These are phyloP conservation scores for Russula emetica DNA, from an alignment of 768 basidiomycete species.

Conservation along the genomic window DNA sequence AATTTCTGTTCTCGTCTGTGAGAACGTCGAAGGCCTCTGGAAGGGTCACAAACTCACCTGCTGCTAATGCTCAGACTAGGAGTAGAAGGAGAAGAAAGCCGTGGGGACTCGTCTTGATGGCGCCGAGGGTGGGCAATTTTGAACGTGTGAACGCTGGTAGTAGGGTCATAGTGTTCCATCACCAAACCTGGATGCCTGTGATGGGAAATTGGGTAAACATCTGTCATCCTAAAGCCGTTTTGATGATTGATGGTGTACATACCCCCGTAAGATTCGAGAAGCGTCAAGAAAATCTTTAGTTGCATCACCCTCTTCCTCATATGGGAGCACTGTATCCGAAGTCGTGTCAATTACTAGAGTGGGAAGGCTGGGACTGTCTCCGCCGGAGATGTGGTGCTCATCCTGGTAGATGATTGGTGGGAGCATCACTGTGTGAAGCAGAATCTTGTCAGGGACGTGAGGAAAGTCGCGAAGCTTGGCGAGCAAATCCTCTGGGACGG, in stretches of 20 bases:
- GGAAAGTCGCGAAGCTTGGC: slow-evolving; percentile 13
- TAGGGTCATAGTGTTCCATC: slow-evolving; percentile 19
- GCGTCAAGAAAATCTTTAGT: not conserved
- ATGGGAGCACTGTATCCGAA: not conserved
- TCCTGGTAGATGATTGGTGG: not conserved
- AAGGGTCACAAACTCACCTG: not conserved
- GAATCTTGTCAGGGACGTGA: not conserved
- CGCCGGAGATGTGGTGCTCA: not conserved
- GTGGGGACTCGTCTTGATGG: not conserved
- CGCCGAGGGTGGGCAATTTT: slow-evolving; percentile 16
- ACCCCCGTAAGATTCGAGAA: slow-evolving; percentile 13
- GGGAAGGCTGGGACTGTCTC: not conserved
- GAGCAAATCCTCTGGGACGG: slow-evolving; percentile 11
- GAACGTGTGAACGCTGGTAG: slow-evolving; percentile 19
- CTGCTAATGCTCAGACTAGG: slow-evolving; percentile 15
- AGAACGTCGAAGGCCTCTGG: not conserved
- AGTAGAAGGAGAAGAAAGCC: not conserved
- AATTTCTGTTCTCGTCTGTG: not conserved
- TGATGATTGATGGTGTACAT: not conserved
- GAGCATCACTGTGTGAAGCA: not conserved
- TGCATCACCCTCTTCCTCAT: not conserved
- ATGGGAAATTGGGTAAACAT: not conserved
- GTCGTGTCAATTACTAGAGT: not conserved
- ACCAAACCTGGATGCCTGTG: slow-evolving; percentile 18
- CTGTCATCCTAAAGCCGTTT: not conserved